These are phyloP conservation scores for Gastrolobium bilobum DNA, from an alignment of 306 rosid genomes.

Conservation along the genomic window DNA sequence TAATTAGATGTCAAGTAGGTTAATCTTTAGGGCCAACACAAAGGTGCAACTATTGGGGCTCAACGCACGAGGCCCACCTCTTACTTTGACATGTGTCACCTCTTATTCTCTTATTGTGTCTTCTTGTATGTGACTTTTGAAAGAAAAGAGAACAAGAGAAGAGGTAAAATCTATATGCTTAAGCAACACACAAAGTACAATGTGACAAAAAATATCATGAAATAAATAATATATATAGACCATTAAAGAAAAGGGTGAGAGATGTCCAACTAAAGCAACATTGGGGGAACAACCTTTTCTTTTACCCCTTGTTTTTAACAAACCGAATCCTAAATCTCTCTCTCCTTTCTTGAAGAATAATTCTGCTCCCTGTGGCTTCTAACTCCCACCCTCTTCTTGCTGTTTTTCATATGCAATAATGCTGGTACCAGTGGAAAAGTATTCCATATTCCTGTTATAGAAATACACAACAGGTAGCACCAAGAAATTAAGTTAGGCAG, in stretches of 20 bases:
- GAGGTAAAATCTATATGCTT: slow-evolving; percentile 52
- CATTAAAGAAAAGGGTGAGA: slow-evolving; percentile 43
- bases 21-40: slow-evolving; percentile 52
- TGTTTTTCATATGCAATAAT: slow-evolving; percentile 49
- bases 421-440: slow-evolving; percentile 16
- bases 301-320: slow-evolving; percentile 58
- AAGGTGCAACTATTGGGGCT: slow-evolving; percentile 56
- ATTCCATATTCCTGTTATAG: slow-evolving; percentile 32
- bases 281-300: slow-evolving; percentile 56
- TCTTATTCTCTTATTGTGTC: slow-evolving; percentile 39
- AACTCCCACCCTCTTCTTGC: slow-evolving; percentile 42
- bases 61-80: slow-evolving; percentile 57
- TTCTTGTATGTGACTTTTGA: slow-evolving; percentile 45
- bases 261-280: slow-evolving; percentile 60
- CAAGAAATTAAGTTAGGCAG: slow-evolving; percentile 39
- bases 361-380: slow-evolving; percentile 52
- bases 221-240: slow-evolving; percentile 9
- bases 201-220: slow-evolving; percentile 28
- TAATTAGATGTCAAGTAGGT: slow-evolving; percentile 37
- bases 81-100: slow-evolving; percentile 44
- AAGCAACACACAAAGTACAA: slow-evolving; percentile 63
- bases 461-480: slow-evolving; percentile 37
- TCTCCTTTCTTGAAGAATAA: slow-evolving; percentile 51
- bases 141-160: slow-evolving; percentile 39
- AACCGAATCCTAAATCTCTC: slow-evolving; percentile 50